Evolutionary conservation across 2,329 filamentous ascomycete genomes (phyloP).

Genomic region (Ceratocystis colombiana): DNA sequence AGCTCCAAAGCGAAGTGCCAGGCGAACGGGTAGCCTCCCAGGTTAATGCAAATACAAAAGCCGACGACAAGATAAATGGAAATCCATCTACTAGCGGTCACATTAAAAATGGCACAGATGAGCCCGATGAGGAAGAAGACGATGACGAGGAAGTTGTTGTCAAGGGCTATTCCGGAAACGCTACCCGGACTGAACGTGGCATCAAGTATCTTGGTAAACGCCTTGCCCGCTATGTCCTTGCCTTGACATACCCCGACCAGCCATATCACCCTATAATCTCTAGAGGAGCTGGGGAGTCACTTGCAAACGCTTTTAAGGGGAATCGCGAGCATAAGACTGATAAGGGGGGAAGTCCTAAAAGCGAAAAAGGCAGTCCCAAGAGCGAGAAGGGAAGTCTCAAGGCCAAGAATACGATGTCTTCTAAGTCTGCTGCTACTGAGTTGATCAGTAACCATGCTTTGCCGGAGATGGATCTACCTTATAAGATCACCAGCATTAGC

Average conservation of each 20-base stretch:
- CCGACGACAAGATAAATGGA: conserved; percentile 24
- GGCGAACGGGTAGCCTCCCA: background rate
- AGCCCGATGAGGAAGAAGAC: conserved; percentile 31
- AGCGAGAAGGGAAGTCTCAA: conserved; percentile 3
- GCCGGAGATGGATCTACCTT: conserved; percentile 38
- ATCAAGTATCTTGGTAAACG: conserved; percentile 96
- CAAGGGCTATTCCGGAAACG: conserved; percentile 80
- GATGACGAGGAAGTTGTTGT: conserved; percentile 78
- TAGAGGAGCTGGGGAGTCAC: conserved; percentile 41
- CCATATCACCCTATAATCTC: conserved; percentile 59
- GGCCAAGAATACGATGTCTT: background rate
- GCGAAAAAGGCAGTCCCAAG: background rate
- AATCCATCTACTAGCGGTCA: background rate
- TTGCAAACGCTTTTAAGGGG: conserved; percentile 35
- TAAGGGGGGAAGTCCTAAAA: background rate
- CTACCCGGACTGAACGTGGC: conserved; percentile 80
- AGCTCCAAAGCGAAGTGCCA: background rate
- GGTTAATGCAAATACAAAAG: conserved; percentile 26
- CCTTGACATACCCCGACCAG: conserved; percentile 88
- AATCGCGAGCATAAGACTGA: conserved; percentile 28
- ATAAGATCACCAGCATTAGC: conserved; percentile 86
- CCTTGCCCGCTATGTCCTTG: conserved; percentile 79
- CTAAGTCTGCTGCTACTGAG: background rate
- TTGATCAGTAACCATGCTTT: conserved; percentile 32
- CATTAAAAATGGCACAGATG: conserved; percentile 21